These are phyloP conservation scores for Pseudocercospora pini-densiflorae DNA, from an alignment of 2,329 filamentous ascomycete species.

Conservation along the genomic window DNA sequence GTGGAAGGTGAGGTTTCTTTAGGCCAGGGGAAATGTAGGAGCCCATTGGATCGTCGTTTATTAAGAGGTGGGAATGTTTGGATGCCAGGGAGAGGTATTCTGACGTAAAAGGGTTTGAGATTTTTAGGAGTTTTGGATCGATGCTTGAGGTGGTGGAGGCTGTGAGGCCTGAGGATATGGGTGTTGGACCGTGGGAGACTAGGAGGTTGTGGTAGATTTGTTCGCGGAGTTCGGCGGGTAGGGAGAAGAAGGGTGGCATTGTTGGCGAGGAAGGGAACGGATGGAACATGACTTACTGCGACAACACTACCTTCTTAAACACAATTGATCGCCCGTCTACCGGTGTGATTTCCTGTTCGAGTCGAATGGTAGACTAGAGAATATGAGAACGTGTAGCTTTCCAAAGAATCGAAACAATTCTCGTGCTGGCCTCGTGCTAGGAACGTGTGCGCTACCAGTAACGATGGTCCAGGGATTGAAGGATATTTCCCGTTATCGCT, in stretches of 20 bases:
- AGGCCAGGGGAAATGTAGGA: slow-evolving; percentile 1
- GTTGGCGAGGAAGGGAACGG: not conserved
- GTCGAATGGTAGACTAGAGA: not conserved
- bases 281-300: too few relatives aligned
- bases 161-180: slow-evolving; percentile 1
- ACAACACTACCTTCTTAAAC: too few relatives aligned
- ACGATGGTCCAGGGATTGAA: too few relatives aligned
- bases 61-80: slow-evolving; percentile 1
- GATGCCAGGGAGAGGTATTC: slow-evolving; percentile 13
- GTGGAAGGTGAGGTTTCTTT: slow-evolving; percentile 10
- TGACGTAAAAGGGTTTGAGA: slow-evolving; percentile 5
- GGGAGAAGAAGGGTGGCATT: slow-evolving; percentile 14
- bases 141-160: slow-evolving; percentile 1
- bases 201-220: slow-evolving; percentile 18
- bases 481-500: too few relatives aligned
- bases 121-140: not conserved
- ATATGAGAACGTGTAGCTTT: not conserved
- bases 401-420: not conserved
- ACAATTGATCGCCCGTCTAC: not conserved
- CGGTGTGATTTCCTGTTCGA: not conserved
- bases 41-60: slow-evolving; percentile 9
- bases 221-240: slow-evolving; percentile 20
- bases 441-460: too few relatives aligned
- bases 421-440: not conserved
- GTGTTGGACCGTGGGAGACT: too few relatives aligned